A percentile compares a stretch with the other conserved stretches of the same genome.
Evolutionary conservation across 371 early-diverging fungal genomes (phyloP).

Genomic region (Fennellomyces sp.): DNA sequence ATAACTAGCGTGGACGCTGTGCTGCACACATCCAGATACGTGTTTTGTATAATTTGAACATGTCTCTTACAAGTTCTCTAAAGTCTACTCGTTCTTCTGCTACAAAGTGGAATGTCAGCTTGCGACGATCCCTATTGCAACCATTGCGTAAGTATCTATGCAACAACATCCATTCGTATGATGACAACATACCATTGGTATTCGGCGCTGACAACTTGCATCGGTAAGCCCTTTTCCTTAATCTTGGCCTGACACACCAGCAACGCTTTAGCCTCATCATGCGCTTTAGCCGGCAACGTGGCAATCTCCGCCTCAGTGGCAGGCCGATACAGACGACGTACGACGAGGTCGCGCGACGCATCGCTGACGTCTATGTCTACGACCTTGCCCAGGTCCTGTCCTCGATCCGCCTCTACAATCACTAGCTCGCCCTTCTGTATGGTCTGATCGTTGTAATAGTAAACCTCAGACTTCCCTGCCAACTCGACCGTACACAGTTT

Average conservation of each 20-base stretch:
- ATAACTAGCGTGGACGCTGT: neutral
- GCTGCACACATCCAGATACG: conserved; percentile 95
- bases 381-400: conserved; percentile 92
- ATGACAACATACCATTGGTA: conserved; percentile 81
- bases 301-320: conserved; percentile 80
- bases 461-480: neutral
- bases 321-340: conserved; percentile 72
- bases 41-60: conserved; percentile 98
- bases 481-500: conserved; percentile 79
- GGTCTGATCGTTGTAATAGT: neutral
- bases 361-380: conserved; percentile 26
- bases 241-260: conserved; percentile 87
- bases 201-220: conserved; percentile 97
- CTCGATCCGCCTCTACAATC: conserved; percentile 97
- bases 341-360: conserved; percentile 83
- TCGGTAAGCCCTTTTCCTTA: conserved; percentile 83
- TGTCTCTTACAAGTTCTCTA: conserved; percentile 96
- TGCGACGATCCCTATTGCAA: conserved; percentile 82
- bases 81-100: conserved; percentile 97
- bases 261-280: conserved; percentile 91
- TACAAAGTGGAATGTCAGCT: conserved; percentile 93
- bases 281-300: conserved; percentile 72
- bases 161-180: too few relatives aligned
- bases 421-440: conserved; percentile 78
- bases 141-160: too few relatives aligned